These are phyloP conservation scores for Pichia eremophila DNA, from an alignment of 805 yeast species.

Conservation along the genomic window DNA sequence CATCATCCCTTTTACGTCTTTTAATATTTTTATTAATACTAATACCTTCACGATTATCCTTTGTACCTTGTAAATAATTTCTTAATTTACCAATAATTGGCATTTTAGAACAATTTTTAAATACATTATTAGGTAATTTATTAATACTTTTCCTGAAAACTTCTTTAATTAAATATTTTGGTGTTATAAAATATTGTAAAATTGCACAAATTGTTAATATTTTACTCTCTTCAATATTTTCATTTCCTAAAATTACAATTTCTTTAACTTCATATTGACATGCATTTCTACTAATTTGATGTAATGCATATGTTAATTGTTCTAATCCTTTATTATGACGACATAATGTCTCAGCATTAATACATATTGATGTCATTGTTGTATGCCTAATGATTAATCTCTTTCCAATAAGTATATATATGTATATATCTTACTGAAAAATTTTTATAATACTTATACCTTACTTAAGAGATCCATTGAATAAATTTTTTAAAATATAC, in stretches of 20 bases:
- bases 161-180: conserved; percentile 15
- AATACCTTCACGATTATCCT: conserved; percentile 50
- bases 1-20: conserved; percentile 27
- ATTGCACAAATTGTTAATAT: not conserved
- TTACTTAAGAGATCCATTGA: too few species aligned
- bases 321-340: not conserved
- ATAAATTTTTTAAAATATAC: too few species aligned
- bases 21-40: conserved; percentile 34
- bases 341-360: not conserved
- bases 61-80: not conserved
- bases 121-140: conserved; percentile 30
- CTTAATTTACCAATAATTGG: conserved; percentile 41
- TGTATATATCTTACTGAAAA: too few species aligned
- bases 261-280: not conserved
- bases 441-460: too few species aligned
- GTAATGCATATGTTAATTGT: not conserved
- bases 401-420: not conserved
- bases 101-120: conserved; percentile 46
- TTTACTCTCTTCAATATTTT: not conserved
- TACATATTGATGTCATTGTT: not conserved
- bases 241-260: not conserved
- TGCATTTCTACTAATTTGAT: not conserved
- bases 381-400: not conserved
- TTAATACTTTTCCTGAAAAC: conserved; percentile 37
- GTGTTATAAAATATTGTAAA: conserved; percentile 10